A percentile compares a stretch with the other conserved stretches of the same genome.
Evolutionary conservation across 2,329 filamentous ascomycete species (phyloP).

Genomic region (Neofusicoccum umdonicola): DNA sequence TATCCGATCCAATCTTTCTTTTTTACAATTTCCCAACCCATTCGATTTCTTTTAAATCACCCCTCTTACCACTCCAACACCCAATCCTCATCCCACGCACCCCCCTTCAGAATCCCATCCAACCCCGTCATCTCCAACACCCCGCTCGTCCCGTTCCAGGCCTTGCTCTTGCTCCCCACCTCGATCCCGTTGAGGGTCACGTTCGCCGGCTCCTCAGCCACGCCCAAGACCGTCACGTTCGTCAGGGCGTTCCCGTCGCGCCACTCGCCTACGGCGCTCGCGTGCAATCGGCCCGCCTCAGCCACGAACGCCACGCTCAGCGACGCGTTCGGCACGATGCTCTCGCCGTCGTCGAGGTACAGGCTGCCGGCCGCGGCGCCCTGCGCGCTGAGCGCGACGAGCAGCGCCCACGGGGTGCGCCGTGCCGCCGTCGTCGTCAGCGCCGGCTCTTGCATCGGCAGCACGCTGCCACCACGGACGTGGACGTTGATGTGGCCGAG

Average conservation of each 20-base stretch:
- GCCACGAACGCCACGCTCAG: constrained; percentile 55
- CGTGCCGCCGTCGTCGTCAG: constrained; percentile 63
- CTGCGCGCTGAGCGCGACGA: constrained; percentile 58
- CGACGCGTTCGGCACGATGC: constrained; percentile 55
- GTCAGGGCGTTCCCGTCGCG: constrained; percentile 57
- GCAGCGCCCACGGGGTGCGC: constrained; percentile 64
- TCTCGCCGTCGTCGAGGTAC: constrained; percentile 76
- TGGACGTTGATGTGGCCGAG: constrained; percentile 70
- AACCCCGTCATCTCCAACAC: constrained; percentile 54
- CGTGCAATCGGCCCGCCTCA: constrained; percentile 45
- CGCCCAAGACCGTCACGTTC: constrained; percentile 63
- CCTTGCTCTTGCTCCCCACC: constrained; percentile 40
- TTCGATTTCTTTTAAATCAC: too few relatives aligned
- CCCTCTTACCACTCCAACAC: constrained; percentile 50
- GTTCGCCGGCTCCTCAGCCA: constrained; percentile 37
- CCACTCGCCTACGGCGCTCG: constrained; percentile 52
- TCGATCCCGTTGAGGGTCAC: constrained; percentile 41
- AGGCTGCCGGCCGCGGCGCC: constrained; percentile 60
- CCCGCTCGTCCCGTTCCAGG: constrained; percentile 48
- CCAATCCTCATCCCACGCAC: constrained; percentile 61
- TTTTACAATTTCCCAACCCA: too few relatives aligned
- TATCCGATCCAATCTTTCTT: too few relatives aligned
- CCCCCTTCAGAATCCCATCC: constrained; percentile 47
- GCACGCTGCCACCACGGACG: constrained; percentile 64
- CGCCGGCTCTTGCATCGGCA: constrained; percentile 67